Evolutionary conservation across 768 basidiomycete genomes (phyloP).

Genomic region (Trametes cingulata): DNA sequence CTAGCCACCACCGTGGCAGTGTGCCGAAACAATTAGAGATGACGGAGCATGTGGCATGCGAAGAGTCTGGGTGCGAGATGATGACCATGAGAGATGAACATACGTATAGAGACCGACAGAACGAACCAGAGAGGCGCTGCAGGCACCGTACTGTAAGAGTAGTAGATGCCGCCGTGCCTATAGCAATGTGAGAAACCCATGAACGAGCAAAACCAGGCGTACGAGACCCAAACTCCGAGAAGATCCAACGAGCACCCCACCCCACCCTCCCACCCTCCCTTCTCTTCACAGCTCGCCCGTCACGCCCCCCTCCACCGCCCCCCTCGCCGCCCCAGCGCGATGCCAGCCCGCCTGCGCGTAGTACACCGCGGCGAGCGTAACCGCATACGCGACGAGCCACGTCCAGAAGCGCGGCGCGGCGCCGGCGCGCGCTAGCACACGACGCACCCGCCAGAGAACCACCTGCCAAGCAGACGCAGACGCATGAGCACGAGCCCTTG

Average conservation of each 20-base stretch:
- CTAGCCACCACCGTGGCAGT: no score
- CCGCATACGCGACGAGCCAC: slow-evolving; percentile 18
- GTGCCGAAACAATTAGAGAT: no score
- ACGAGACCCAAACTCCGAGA: background rate
- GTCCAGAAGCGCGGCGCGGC: slow-evolving; percentile 12
- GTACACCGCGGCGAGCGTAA: slow-evolving; percentile 17
- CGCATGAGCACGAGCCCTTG: slow-evolving; percentile 27
- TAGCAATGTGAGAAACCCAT: no score
- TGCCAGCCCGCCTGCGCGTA: slow-evolving; percentile 8
- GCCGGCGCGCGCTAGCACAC: slow-evolving; percentile 40
- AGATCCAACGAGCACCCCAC: background rate
- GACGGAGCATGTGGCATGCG: no score
- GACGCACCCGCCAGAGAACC: slow-evolving; percentile 73
- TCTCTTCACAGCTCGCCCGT: background rate
- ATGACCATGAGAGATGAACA: no score
- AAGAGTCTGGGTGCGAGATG: no score
- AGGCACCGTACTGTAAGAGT: no score
- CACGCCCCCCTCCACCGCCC: background rate
- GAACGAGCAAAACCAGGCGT: no score
- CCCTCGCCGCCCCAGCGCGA: background rate
- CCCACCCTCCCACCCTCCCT: background rate
- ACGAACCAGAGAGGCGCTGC: no score
- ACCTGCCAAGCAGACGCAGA: slow-evolving; percentile 48
- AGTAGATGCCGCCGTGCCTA: no score
- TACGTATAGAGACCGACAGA: no score